phyloP scores from a whole-genome alignment of 2,329 filamentous ascomycete genomes.

The Aspergillus quadrilineatus region DNA sequence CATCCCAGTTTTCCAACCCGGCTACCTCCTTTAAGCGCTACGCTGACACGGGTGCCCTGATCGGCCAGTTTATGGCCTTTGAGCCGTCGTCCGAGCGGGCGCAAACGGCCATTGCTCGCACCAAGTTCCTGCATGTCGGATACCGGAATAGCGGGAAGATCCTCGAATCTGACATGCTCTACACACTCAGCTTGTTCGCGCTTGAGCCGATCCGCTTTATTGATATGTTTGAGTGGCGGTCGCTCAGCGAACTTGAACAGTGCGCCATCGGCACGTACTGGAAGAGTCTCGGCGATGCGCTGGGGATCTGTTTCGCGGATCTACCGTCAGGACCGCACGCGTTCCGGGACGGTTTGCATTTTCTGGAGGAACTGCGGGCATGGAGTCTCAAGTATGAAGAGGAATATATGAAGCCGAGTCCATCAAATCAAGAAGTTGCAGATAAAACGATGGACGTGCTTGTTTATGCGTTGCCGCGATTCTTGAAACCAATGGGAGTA shows the following conservation, averaged over 20 bases:
- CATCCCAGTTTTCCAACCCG: constrained; percentile 48
- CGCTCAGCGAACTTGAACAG: constrained; percentile 64
- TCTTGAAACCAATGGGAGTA: constrained; percentile 47
- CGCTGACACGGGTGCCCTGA: constrained; percentile 52
- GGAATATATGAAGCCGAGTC: constrained; percentile 56
- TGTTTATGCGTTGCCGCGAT: constrained; percentile 53
- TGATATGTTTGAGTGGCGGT: constrained; percentile 67
- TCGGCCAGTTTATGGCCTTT: constrained; percentile 50
- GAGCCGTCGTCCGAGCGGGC: constrained; percentile 46
- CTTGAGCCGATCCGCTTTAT: constrained; percentile 66
- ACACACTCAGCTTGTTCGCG: constrained; percentile 64
- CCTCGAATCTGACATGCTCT: constrained; percentile 62
- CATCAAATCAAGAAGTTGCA: constrained; percentile 53
- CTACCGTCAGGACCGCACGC: constrained; percentile 43
- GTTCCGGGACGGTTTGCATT: constrained; percentile 53
- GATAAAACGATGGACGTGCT: constrained; percentile 61
- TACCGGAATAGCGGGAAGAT: constrained; percentile 61
- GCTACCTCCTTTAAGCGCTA: constrained; percentile 53
- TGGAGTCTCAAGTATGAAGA: constrained; percentile 61
- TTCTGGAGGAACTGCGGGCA: constrained; percentile 48
- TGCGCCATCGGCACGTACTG: constrained; percentile 68
- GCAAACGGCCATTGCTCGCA: constrained; percentile 57
- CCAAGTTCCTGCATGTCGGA: constrained; percentile 61
- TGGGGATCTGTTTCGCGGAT: constrained; percentile 58
- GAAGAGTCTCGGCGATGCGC: constrained; percentile 69